Base-by-base conservation (phyloP, 2,329 filamentous ascomycete genomes). In the Pseudopithomyces maydicus region DNA sequence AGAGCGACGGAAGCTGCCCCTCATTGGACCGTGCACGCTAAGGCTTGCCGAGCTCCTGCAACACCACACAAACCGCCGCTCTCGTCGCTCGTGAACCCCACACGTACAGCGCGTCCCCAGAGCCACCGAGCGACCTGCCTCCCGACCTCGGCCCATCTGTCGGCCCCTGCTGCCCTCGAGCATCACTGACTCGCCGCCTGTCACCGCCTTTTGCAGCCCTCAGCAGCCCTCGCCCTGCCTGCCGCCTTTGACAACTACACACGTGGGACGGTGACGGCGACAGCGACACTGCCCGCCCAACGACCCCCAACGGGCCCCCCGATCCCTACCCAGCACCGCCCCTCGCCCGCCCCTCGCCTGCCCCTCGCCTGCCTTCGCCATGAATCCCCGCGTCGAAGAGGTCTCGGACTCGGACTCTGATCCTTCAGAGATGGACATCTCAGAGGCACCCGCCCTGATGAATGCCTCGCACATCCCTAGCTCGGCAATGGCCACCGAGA, bases 331-430 rank as follows among this genome's bases (percentile, higher is more conserved):
- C 26, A 29, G 26, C 26, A 8, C 26, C 26, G 8, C 26, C 26
- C 26, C 26, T 29, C 26, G 26, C 61, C 77, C 17, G n/a, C n/a
- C n/a, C n/a, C n/a, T n/a, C n/a, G n/a, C n/a, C 26, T 8, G 8
- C 26, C 26, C 26, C 26, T 29, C 26, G 26, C 61, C 77, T 17
- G 17, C 45, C 35, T 41, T 17, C 64, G 61, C 59, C 32, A 74
- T 75, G 72, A 75, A 95, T 81, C 87, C 93, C 58, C 88, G 89
- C 59, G 89, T 98, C 77, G 95, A 99, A 84, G 95, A 98, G 78
- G 89, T 97, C 61, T 91, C 88, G 58, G 92, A 96, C 81, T 88
- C 85, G 76, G 90, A 91, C 78, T 82, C 83, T 65, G 88, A 86
- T 57, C 79, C 82, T 65, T 91, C 90, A 14, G 77, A 77, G 64